Conservation (phyloP, 805 yeast genomes). For the Wickerhamomyces bovis region DNA sequence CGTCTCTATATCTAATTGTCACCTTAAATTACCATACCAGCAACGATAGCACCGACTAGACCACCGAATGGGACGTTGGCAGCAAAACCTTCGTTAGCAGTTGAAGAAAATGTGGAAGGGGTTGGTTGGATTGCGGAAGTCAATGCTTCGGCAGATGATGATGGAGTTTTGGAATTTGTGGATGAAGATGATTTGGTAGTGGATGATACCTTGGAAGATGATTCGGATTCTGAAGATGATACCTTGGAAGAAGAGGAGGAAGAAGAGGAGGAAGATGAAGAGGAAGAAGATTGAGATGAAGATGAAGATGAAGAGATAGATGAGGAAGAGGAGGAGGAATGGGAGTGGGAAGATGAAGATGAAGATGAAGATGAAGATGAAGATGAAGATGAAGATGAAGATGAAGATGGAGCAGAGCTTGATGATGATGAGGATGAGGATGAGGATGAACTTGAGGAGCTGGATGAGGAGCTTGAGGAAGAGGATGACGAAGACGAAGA, state of each 20-base stretch:
- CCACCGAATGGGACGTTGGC: conserved; percentile 1
- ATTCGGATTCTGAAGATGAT: conserved; percentile 12
- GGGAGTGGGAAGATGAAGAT: too few relatives aligned
- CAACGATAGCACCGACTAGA: conserved; percentile 1
- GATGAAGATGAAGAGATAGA: conserved; percentile 7
- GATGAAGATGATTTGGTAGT: conserved; percentile 16
- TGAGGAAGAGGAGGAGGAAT: conserved; percentile 20
- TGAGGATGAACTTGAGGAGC: conserved; percentile 20
- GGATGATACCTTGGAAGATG: conserved; percentile 14
- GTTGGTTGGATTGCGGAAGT: conserved; percentile 16
- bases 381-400: conserved; percentile 18
- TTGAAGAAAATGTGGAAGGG: conserved; percentile 11
- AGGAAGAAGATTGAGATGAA: conserved; percentile 1
- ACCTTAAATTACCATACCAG: conserved; percentile 1
- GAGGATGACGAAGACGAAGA: conserved; percentile 6
- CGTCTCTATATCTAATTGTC: neutral
- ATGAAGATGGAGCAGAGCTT: neutral
- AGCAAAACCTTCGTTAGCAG: conserved; percentile 11
- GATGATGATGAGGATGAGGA: conserved; percentile 17
- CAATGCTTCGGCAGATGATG: conserved; percentile 6
- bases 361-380: conserved; percentile 14
- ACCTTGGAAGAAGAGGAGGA: conserved; percentile 3
- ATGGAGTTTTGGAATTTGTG: conserved; percentile 16
- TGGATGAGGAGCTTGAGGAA: conserved; percentile 20
- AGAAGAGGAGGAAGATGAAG: conserved; percentile 6